Base-by-base conservation (phyloP, 2,329 filamentous ascomycete genomes). In the Scedosporium apiospermum region DNA sequence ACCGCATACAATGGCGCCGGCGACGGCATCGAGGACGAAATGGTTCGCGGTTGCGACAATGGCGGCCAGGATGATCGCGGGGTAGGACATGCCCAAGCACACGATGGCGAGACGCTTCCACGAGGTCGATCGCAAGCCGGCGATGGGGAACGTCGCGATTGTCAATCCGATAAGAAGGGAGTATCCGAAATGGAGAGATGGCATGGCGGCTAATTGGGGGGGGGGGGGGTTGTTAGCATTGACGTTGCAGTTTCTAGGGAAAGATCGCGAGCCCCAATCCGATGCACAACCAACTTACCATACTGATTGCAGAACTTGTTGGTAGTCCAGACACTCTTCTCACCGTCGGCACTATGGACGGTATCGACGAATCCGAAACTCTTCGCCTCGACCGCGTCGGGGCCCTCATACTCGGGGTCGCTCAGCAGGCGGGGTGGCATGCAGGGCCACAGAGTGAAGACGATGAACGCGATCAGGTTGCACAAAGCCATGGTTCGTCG, bases 301-400 rank as follows among this genome's bases (percentile, higher is more conserved):
- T 90, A 90, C 73, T 90, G 88, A 71, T 90, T 90, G 73, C 87
- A 90, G 72, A 90, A 90, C 65, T 79, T 82, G 73, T 90, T 90
- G 58, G 86, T 82, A 69, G 82, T 89, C 87, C 87, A 90, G 0
- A 90, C 84, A 66, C 85, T 88, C 69, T 84, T 84, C 69, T 83
- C 78, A 44, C 75, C 76, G 18, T 68, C 69, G 42, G 69, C 69
- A 58, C 77, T 74, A 65, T 85, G 83, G 12, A 87, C 84, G 1
- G 82, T 86, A 66, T 87, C 85, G 63, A 85, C 77, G 67, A 87
- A 87, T 3, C 82, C 82, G 63, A 78, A 87, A 65, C 80, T 82
- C 70, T 85, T 83, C 1, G 85, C 82, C 68, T 88, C 76, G 16
- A 78, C 75, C 5, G 83, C 86, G 62, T 83, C 73, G 2, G 77